Evolutionary conservation across 2,329 filamentous ascomycete genomes (phyloP), one percentile per base, ranked within the genome.

Genomic region (Ceratocystiopsis brevicomis): DNA sequence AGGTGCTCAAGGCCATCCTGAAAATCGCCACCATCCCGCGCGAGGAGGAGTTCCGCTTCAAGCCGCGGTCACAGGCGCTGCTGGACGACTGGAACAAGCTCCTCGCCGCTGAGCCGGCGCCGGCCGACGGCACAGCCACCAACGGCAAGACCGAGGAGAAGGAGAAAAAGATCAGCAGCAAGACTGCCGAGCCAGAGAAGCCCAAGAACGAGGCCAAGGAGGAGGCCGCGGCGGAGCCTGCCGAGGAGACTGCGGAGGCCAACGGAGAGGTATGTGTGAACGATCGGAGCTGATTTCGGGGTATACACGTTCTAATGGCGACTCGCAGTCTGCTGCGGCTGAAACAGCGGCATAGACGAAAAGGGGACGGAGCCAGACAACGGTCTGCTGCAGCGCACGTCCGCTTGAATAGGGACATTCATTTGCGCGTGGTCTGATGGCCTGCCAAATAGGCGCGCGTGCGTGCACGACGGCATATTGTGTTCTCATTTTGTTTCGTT

Each of bases 1-100:
- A 98, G 66, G 88, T 98, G 12, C 71, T 98, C 45, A 94, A 92
- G 65, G 86, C 81, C 5, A 90, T 98, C 51, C 67, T 95, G 54
- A 95, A 94, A 66, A 68, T 98, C 10, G 72, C 78, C 38, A 70
- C 70, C 4, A 93, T 98, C 52, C 87, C 87, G 6, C 79, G 78
- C 48, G 90, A 98, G 50, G 82, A 87, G 34, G 82, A 93, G 51
- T 92, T 80, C 60, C 66, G 81, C 44, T 95, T 98, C 73, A 92
- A 90, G 65, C 67, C 77, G 50, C 80, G 90, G 42, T 87, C 85
- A 34, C 71, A 81, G 50, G 68, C 71, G 6, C 69, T 98, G 40
- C 67, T 96, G n/a, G 76, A 79, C 50, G 81, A 80, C 60, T 98
- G 90, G 90, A 92, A 81, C 59, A 80, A 81, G 58, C 70, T 85